Evolutionary conservation across 2,329 filamentous ascomycete species (phyloP), one percentile per base, ranked within the genome.

Genomic region (Metarhizium anisopliae): DNA sequence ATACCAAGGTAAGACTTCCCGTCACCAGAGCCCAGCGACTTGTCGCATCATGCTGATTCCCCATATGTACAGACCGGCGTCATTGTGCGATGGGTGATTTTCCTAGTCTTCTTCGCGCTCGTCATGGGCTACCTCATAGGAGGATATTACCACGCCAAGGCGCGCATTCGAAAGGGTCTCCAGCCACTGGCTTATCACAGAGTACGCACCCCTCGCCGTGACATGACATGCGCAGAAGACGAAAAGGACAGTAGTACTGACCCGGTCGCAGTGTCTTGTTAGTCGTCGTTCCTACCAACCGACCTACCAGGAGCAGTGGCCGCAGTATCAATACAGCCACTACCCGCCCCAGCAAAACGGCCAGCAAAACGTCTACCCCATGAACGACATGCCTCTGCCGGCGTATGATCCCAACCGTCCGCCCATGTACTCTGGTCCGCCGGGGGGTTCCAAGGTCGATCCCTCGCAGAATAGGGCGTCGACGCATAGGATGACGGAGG

Each of bases 81-180:
- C 55, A 84, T 85, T 56, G 74, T 90, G 63, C 88, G 89, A 70
- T 93, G 87, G 82, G 77, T 79, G 50, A 72, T 93, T 58, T 82
- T 92, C 65, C 79, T 81, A 58, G 72, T 75, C 59, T 67, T 93
- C 60, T 74, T 89, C 62, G 57, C 78, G 55, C 55, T 83, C 58
- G 70, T 89, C 64, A 67, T 82, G 53, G 63, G 77, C 47, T 90
- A 84, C 76, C 75, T 91, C 63, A 61, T 89, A 54, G 76, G 82
- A 57, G 87, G 87, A 58, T 87, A 87, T 68, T 71, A 81, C 50
- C 89, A 93, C 70, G 89, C 88, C 50, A 82, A 82, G 67, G 72
- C 72, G 50, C 78, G 89, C 50, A 75, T 92, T 60, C 77, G 74
- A 58, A 85, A 84, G 67, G 87, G 87, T 1, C 73, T 84, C 42